Conservation (phyloP, 2,329 filamentous ascomycete species). For the Alternaria sp. region DNA sequence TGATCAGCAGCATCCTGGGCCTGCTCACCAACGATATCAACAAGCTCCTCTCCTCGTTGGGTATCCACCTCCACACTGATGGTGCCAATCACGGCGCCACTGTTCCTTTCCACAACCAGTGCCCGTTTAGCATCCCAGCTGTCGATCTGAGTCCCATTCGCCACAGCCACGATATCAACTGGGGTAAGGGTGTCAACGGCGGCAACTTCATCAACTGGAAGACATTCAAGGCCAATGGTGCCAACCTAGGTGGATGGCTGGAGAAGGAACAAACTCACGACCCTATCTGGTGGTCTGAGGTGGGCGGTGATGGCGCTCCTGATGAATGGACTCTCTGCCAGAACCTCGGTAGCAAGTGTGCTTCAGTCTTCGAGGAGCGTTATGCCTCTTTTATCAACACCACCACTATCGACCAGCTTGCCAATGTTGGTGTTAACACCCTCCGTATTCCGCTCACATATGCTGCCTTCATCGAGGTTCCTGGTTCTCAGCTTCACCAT, state of each 20-base stretch:
- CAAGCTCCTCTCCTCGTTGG: not conserved
- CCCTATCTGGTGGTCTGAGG: constrained; percentile 12
- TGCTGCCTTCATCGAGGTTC: constrained; percentile 49
- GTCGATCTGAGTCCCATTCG: not conserved
- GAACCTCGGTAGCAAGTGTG: constrained; percentile 41
- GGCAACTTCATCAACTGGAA: constrained; percentile 24
- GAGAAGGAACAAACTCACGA: constrained; percentile 41
- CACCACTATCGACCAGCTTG: constrained; percentile 46
- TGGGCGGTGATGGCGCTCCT: constrained; percentile 19
- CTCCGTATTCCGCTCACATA: constrained; percentile 52
- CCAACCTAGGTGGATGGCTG: constrained; percentile 49
- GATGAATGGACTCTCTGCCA: constrained; percentile 51
- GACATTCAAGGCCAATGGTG: constrained; percentile 27
- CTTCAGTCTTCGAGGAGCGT: constrained; percentile 39
- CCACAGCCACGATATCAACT: not conserved
- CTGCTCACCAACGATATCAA: not conserved
- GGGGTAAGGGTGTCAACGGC: not conserved
- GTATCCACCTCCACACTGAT: not conserved
- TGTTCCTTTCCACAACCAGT: not conserved
- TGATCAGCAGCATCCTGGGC: not conserved
- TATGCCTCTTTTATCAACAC: constrained; percentile 45
- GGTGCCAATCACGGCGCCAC: not conserved
- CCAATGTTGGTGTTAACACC: constrained; percentile 41
- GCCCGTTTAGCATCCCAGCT: not conserved
- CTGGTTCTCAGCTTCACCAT: constrained; percentile 44